Evolutionary conservation across 371 early-diverging fungal genomes (phyloP), one percentile per base, ranked within the genome.

Genomic region (Rhizopus delemar): DNA sequence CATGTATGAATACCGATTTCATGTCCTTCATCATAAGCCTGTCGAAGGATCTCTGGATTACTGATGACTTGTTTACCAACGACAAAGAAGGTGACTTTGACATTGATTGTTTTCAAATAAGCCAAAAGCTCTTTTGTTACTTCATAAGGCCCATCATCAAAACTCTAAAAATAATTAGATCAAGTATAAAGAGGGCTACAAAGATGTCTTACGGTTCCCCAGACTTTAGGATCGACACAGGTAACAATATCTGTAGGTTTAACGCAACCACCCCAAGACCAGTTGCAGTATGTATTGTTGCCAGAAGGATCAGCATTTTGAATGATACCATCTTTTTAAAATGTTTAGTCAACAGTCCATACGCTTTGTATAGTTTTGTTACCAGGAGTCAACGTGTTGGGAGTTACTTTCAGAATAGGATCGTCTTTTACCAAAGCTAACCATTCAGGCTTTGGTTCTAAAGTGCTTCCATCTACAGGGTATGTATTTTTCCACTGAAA

Each of bases 1-100:
- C 76, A 78, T 32, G 75, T 81, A 48, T 85, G 85, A 46, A 82
- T 66, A 56, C 73, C 85, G 49, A 85, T 77, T 63, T 85, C 82
- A 48, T 82, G 82, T 33, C 75, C 81, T 63, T 69, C 66, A 39
- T 71, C 65, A 15, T 66, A 76, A 33, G 72, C 76, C 49, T 70
- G 68, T 51, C 64, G 63, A 11, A 79, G 55, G 4, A 76, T 56
- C 8, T 74, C 74, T 7, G 84, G 81, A 52, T 67, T 74, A 41
- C 70, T 61, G 13, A 75, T 51, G 29, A 78, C 80, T 28, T 80
- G 79, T 39, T 68, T 74, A 34, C 82, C 82, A 15, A 81, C 76
- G 48, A 84, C 73, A 52, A 81, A 82, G 58, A 82, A 80, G 8
- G 84, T 84, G 3, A 80, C 80, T 36, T 77, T 74, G 41, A 64